Base-by-base conservation (phyloP, 2,329 filamentous ascomycete genomes). In the Pyrenochaeta sp. region DNA sequence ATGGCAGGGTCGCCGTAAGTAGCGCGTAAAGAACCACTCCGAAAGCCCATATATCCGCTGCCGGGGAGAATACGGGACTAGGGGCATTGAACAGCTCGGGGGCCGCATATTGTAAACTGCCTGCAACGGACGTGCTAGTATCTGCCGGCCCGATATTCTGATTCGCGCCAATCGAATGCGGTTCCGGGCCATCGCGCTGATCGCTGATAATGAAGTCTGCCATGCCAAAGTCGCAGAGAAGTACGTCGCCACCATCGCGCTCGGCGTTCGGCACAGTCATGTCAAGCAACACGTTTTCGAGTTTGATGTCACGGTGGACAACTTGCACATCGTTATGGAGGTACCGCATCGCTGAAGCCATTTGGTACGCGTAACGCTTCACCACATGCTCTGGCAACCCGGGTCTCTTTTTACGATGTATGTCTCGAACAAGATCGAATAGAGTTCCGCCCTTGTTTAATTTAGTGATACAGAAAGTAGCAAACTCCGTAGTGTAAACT, bases 151-250 rank as follows among this genome's bases (percentile, higher is more conserved):
- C 84, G 54, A 86, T 85, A 62, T 80, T 82, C 52, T 70, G 68
- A 49, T 76, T 74, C 6, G 55, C 56, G 39, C 69, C 69, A 15
- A 66, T 66, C 27, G 83, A 79, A 51, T 83, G 81, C 22, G 83
- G 83, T 58, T 84, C 83, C 9, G 82, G 81, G 6, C 77, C 75
- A 27, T 80, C 79, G 24, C 82, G 82, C 58, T 82, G 81, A 59
- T 87, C 86, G 54, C 79, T 83, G 24, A 83, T 81, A 62, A 90
- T 83, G 78, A 88, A 90, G 70, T 90, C 88, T 12, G 88, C 87
- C 80, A 90, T 88, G 47, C 88, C 88, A 68, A 90, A 90, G 70
- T 90, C 88, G 73, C 87, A 90, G 5, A 90, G 80, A 4, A 88
- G 83, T 6, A 90, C 69, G 36, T 84, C 83, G 8, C 86, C 86